Evolutionary conservation across 495 filamentous ascomycete genomes (phyloP).

Genomic region (Penicillium mononematosum): DNA sequence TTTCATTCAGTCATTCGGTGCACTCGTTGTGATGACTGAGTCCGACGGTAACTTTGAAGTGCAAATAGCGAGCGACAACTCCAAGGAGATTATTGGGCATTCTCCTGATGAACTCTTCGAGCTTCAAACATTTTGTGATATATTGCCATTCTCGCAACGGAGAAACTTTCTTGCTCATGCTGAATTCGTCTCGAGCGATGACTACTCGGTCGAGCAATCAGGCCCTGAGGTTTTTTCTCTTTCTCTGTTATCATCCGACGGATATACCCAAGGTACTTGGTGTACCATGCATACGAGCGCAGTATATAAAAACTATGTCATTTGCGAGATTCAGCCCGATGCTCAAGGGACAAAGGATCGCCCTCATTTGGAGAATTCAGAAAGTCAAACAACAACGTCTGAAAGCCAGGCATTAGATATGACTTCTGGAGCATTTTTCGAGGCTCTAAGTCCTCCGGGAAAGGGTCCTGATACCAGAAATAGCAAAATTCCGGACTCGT

Average conservation of each 20-base stretch:
- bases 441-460: background rate
- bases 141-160: constrained; percentile 71
- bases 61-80: constrained; percentile 80
- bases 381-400: constrained; percentile 19
- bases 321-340: constrained; percentile 85
- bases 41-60: constrained; percentile 61
- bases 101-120: constrained; percentile 71
- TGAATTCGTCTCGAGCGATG: constrained; percentile 69
- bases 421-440: constrained; percentile 1
- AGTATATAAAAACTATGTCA: constrained; percentile 57
- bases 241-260: constrained; percentile 52
- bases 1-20: constrained; percentile 73
- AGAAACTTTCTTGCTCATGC: constrained; percentile 74
- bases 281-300: constrained; percentile 78
- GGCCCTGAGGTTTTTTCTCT: constrained; percentile 83
- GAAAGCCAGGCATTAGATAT: background rate
- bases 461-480: constrained; percentile 41
- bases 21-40: constrained; percentile 66
- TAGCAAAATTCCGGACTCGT: constrained; percentile 50
- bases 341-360: constrained; percentile 44
- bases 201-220: constrained; percentile 57
- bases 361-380: constrained; percentile 42
- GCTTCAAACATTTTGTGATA: constrained; percentile 67
- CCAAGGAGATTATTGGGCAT: constrained; percentile 69
- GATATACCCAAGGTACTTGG: constrained; percentile 64